These are phyloP conservation scores for Geotrichum ghanense DNA, from an alignment of 805 yeast genomes.

Conservation along the genomic window DNA sequence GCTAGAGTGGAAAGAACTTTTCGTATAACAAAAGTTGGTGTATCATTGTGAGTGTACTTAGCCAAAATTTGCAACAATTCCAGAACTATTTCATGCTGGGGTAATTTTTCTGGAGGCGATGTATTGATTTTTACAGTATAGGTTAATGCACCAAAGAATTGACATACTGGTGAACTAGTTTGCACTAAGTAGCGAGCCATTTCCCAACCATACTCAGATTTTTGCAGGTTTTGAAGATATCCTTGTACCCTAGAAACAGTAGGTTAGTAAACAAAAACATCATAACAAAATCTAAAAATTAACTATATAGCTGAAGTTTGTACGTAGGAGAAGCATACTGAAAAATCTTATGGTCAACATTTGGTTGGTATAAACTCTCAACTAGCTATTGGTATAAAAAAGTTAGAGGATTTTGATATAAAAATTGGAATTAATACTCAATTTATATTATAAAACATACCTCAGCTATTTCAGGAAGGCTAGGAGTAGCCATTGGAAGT, in stretches of 20 bases:
- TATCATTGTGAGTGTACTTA: slow-evolving; percentile 5
- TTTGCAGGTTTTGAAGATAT: slow-evolving; percentile 48
- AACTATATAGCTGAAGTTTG: too few relatives aligned
- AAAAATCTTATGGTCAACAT: slow-evolving; percentile 3
- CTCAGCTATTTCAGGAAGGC: neutral
- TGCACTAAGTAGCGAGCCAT: slow-evolving; percentile 45
- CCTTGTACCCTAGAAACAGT: slow-evolving; percentile 32
- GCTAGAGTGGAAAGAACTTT: slow-evolving; percentile 49
- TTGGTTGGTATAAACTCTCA: slow-evolving; percentile 7
- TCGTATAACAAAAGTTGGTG: slow-evolving; percentile 34
- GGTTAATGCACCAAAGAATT: slow-evolving; percentile 76
- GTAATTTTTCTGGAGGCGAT: slow-evolving; percentile 3
- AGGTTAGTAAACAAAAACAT: neutral
- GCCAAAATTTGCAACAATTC: slow-evolving; percentile 17
- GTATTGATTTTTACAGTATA: slow-evolving; percentile 49
- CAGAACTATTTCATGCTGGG: slow-evolving; percentile 7
- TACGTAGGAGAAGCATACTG: slow-evolving; percentile 2
- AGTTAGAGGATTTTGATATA: neutral
- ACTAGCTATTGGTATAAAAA: slow-evolving; percentile 9
- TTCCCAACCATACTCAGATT: slow-evolving; percentile 40
- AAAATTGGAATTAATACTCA: neutral
- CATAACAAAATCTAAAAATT: neutral
- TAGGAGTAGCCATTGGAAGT: neutral
- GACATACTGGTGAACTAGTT: slow-evolving; percentile 23
- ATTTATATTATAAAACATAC: neutral